These are phyloP conservation scores for Clavispora phyllophila DNA, from an alignment of 805 yeast species.

Conservation along the genomic window DNA sequence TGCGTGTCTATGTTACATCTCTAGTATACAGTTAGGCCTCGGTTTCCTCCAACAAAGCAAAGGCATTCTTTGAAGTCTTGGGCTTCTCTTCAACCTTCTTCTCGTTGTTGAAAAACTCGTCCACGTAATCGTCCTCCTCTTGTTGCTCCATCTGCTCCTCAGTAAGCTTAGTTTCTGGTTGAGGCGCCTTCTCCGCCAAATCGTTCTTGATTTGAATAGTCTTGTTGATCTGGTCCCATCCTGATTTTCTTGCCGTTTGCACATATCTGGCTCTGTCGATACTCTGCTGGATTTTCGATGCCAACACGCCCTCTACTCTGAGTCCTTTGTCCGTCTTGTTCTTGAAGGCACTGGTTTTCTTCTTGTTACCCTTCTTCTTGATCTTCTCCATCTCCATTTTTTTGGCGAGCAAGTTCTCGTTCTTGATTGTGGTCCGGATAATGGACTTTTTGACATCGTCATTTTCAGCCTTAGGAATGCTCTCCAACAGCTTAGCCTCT, in stretches of 20 bases:
- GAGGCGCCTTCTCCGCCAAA: slow-evolving; percentile 1
- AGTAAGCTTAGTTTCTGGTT: slow-evolving; percentile 7
- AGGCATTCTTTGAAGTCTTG: slow-evolving; percentile 18
- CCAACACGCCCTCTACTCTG: slow-evolving; percentile 49
- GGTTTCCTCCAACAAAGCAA: slow-evolving; percentile 35
- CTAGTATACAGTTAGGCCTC: slow-evolving; percentile 21
- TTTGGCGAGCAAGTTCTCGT: slow-evolving; percentile 54
- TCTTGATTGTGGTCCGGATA: slow-evolving; percentile 62
- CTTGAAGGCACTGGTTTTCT: slow-evolving; percentile 26
- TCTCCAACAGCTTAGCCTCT: slow-evolving; percentile 44
- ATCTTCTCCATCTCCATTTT: slow-evolving; percentile 44
- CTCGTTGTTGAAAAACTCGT: slow-evolving; percentile 22
- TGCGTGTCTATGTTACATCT: neutral
- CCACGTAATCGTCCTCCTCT: slow-evolving; percentile 35
- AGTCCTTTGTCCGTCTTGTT: slow-evolving; percentile 45
- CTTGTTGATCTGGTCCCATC: slow-evolving; percentile 67
- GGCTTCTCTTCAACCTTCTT: slow-evolving; percentile 6
- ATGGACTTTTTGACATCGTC: slow-evolving; percentile 59
- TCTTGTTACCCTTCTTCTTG: slow-evolving; percentile 27
- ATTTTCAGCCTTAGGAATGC: slow-evolving; percentile 54
- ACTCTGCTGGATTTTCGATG: slow-evolving; percentile 60
- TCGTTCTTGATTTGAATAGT: slow-evolving; percentile 29
- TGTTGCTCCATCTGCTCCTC: slow-evolving; percentile 24
- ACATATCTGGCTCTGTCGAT: slow-evolving; percentile 59
- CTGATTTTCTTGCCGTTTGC: slow-evolving; percentile 58